Base-by-base conservation (phyloP, 2,329 filamentous ascomycete species). In the Fusarium napiforme region DNA sequence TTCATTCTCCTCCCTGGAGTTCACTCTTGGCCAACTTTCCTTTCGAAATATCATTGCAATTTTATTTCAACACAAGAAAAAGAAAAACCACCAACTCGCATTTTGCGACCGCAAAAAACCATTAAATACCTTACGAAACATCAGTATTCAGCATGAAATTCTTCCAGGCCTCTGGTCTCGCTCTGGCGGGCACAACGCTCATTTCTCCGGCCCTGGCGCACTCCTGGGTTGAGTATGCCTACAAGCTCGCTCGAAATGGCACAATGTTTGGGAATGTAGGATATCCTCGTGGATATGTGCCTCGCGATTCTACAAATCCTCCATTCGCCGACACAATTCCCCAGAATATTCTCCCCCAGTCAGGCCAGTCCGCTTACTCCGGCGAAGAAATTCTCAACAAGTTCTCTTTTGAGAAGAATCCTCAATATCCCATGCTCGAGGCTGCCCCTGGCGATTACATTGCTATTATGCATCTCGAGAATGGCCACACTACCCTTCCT, bases 141-240 rank as follows among this genome's bases (percentile, higher is more conserved):
- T 40, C 52, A 37, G 37, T 43, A 67, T 49, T 19, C 57, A 71
- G 9, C 55, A 80, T 80, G 78, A 78, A 73, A 64, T 61, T 73
- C 53, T 60, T 66, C 36, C 47, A 69, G 15, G 40, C 57, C 42
- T 66, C 71, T 28, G 60, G 70, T 36, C 58, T 74, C 59, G 73
- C 78, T 64, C 65, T 81, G 40, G 71, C 66, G 61, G 71, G 69
- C 23, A 66, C 75, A 43, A 60, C 76, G 8, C 66, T 85, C 37
- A 71, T 83, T 32, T 78, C 83, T 43, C 71, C 84, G 10, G 81
- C 78, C 39, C 75, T 74, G 32, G 91, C 90, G 40, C 96, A 98
- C 83, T 92, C 91, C 23, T 98, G 95, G 95, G 88, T 96, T 53
- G 95, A 98, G 82, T 86, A 92, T 77, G 85, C 96, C 56, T 89